A percentile compares a stretch with the other conserved stretches of the same genome.
Conservation (phyloP, 495 filamentous ascomycete genomes). For the Penicillium cinerascens region DNA sequence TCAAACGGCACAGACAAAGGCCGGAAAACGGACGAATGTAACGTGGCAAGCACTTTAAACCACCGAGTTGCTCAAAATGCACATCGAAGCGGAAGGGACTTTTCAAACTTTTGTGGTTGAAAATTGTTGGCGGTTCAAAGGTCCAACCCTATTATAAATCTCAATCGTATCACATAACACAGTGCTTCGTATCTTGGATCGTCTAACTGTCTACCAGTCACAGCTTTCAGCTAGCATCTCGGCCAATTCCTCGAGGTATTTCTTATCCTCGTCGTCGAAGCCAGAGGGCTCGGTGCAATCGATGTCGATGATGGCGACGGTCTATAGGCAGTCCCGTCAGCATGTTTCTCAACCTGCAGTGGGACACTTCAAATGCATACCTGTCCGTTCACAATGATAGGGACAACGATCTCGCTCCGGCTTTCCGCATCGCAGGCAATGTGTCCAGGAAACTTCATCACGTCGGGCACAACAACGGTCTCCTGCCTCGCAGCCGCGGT, state of each 20-base stretch:
- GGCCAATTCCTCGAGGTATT: conserved; percentile 67
- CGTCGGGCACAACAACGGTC: conserved; percentile 73
- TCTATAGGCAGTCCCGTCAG: conserved; percentile 31
- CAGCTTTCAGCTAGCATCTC: conserved; percentile 60
- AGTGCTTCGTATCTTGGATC: neutral
- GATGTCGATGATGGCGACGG: conserved; percentile 87
- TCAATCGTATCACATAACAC: conserved; percentile 11
- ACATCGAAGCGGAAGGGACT: neutral
- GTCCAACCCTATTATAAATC: neutral
- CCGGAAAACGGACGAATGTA: neutral
- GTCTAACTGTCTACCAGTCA: conserved; percentile 59
- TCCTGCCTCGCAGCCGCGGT: conserved; percentile 60
- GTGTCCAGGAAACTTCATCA: conserved; percentile 76
- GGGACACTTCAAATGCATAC: conserved; percentile 33
- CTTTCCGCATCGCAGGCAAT: conserved; percentile 85
- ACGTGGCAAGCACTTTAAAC: neutral
- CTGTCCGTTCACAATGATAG: conserved; percentile 59
- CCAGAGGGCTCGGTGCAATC: conserved; percentile 70
- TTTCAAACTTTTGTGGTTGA: conserved; percentile 1
- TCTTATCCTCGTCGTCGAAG: conserved; percentile 73
- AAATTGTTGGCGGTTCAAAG: neutral
- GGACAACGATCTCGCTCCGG: conserved; percentile 88
- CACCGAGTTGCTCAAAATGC: neutral
- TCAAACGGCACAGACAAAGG: neutral
- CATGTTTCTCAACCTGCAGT: neutral